Percentiles rank a stretch among this genome's conserved stretches.
These are phyloP conservation scores for Heritiera fomes DNA, from an alignment of 345 rosid genomes.

Conservation along the genomic window DNA sequence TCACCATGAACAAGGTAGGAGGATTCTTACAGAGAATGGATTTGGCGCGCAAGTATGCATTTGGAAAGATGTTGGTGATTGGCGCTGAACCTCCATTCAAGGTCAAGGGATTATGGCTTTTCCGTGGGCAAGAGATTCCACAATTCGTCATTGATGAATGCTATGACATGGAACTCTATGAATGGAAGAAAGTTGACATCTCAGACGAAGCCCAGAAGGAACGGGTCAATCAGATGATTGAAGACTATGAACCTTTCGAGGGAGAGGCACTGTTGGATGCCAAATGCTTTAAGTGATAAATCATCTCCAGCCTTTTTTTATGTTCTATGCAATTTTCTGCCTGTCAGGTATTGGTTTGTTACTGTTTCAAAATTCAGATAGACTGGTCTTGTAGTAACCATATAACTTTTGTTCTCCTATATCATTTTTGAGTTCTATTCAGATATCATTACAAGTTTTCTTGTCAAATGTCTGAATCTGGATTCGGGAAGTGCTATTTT, in stretches of 20 bases:
- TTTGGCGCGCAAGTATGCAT: slow-evolving; percentile 88
- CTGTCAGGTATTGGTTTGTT: not conserved
- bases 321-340: not conserved
- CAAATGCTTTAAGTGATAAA: slow-evolving; percentile 86
- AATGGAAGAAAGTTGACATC: slow-evolving; percentile 88
- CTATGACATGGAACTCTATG: slow-evolving; percentile 96
- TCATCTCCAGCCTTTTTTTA: not conserved
- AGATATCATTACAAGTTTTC: not conserved
- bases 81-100: slow-evolving; percentile 82
- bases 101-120: slow-evolving; percentile 95
- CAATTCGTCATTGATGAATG: slow-evolving; percentile 85
- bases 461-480: not conserved
- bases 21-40: slow-evolving; percentile 99
- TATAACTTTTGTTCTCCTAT: not conserved
- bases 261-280: slow-evolving; percentile 94
- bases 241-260: slow-evolving; percentile 89
- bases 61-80: slow-evolving; percentile 93
- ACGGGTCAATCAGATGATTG: slow-evolving; percentile 93
- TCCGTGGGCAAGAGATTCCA: slow-evolving; percentile 91
- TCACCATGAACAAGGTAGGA: slow-evolving; percentile 88
- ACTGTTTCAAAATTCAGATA: not conserved
- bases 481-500: not conserved
- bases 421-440: not conserved
- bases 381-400: not conserved
- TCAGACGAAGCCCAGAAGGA: slow-evolving; percentile 87